phyloP scores from a whole-genome alignment of 2,329 filamentous ascomycete genomes.

The Sarocladium kiliense region DNA sequence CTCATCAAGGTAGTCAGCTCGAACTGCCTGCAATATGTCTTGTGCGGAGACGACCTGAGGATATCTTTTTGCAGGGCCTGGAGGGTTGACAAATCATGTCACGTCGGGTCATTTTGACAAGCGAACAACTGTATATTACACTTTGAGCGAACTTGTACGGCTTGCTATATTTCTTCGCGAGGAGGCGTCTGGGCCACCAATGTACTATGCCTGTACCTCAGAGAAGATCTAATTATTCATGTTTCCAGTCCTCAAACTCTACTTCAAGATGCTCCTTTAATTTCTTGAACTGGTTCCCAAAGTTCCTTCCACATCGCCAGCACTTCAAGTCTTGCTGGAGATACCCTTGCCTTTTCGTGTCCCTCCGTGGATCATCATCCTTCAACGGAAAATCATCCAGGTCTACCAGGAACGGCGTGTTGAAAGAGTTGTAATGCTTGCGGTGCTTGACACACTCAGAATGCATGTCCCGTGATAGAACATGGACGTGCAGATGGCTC shows the following conservation, averaged over 20 bases:
- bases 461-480: conserved; percentile 75
- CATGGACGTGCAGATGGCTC: conserved; percentile 86
- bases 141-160: neutral
- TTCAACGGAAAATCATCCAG: conserved; percentile 75
- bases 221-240: too few species aligned
- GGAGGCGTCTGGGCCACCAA: neutral
- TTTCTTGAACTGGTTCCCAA: conserved; percentile 66
- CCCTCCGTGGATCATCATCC: conserved; percentile 56
- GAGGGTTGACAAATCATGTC: neutral
- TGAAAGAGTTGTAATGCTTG: conserved; percentile 92
- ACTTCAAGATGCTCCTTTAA: conserved; percentile 70
- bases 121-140: neutral
- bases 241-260: conserved; percentile 75
- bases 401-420: conserved; percentile 75
- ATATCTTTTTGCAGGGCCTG: neutral
- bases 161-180: neutral
- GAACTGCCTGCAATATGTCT: too few species aligned
- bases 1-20: too few species aligned
- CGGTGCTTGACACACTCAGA: conserved; percentile 68
- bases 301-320: conserved; percentile 76
- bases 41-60: neutral
- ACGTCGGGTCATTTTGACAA: neutral
- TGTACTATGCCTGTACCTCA: too few species aligned
- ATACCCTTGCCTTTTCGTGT: conserved; percentile 53
- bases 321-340: conserved; percentile 65